Evolutionary conservation across 2,329 filamentous ascomycete genomes (phyloP), one percentile per base, ranked within the genome.

Genomic region (Celoporthe dispersa): DNA sequence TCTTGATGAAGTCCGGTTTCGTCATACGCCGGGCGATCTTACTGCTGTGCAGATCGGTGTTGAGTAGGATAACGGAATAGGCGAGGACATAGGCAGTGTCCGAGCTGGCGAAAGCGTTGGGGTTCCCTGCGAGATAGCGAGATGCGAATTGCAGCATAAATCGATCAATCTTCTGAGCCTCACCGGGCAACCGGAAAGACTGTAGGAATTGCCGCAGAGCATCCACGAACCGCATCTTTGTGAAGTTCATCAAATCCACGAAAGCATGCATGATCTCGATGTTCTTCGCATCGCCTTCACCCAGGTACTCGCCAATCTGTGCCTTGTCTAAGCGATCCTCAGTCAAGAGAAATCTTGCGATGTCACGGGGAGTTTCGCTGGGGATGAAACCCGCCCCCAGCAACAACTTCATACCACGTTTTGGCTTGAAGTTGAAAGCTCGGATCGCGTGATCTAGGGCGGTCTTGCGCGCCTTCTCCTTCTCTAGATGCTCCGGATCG

Each of bases 141-240:
- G 98, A 95, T 12, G 96, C 96, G 81, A 98, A 99, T 80, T 99
- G 99, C 74, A 99, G 84, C 96, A 99, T 98, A 81, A 98, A 97
- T 63, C 96, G 93, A 88, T 99, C 96, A 74, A 99, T 99, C 84
- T 99, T 99, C 79, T 99, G 96, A 0, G 94, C 94, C 81, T 99
- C 96, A 71, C 96, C 96, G 0, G 96, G 96, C 19, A 99, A 84
- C 73, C 96, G 92, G 84, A 99, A 99, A 37, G 94, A 92, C 79
- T 99, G 96, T 16, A 99, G 84, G 76, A 99, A 99, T 70, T 94
- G 91, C 51, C 96, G 90, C 35, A 99, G 83, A 19, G 96, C 92
- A 80, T 98, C 95, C 8, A 98, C 95, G 75, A 99, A 99, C 2
- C 94, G 91, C 68, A 91, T 93, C 79, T 94, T 94, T 12, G 89